Evolutionary conservation across 192 early-diverging fungal species (phyloP), one percentile per base, ranked within the genome.

Genomic region (Entophlyctis luteolus): DNA sequence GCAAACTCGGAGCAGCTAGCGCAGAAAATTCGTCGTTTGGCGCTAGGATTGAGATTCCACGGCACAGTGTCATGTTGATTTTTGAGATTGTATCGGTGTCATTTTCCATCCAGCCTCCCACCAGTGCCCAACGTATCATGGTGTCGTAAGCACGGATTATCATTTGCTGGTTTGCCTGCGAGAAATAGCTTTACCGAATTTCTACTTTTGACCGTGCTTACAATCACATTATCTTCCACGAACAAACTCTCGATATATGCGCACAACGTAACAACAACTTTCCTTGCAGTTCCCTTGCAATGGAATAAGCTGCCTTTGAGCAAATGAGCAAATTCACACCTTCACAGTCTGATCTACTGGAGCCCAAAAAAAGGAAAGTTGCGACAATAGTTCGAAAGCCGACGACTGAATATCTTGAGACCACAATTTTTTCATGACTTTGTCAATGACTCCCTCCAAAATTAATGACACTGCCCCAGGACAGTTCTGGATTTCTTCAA

Each of bases 91-190:
- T 89, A 36, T 88, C 85, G 46, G 73, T 80, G 53, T 93, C 90
- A 53, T 84, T 80, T 1, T 84, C 73, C 37, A 93, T 91, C 90
- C 91, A 92, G 34, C 89, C 77, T 6, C 88, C 89, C 32, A 83
- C 67, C 20, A 91, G 59, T 5, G 85, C 80, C 90, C 91, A 93
- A 37, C 82, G 82, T 28, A 87, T 78, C 77, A 91, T 81, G 58
- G 82, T 83, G 55, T 93, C 90, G 59, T 89, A 91, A 0, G 88
- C 86, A 69, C 74, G 74, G 0, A 89, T 85, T 68, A 91, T 87
- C 23, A 89, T 60, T 2, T 67, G 70, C 37, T 88, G 85, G 20
- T 75, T 75, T 2, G 78, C 48, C 78, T 88, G 58, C 0, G 48
- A 6, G 33, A 52, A 22, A 20, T 18, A 29, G 36, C 10, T 45